phyloP scores from a whole-genome alignment of 2,329 filamentous ascomycete genomes.

The Salinomyces thailandicus region DNA sequence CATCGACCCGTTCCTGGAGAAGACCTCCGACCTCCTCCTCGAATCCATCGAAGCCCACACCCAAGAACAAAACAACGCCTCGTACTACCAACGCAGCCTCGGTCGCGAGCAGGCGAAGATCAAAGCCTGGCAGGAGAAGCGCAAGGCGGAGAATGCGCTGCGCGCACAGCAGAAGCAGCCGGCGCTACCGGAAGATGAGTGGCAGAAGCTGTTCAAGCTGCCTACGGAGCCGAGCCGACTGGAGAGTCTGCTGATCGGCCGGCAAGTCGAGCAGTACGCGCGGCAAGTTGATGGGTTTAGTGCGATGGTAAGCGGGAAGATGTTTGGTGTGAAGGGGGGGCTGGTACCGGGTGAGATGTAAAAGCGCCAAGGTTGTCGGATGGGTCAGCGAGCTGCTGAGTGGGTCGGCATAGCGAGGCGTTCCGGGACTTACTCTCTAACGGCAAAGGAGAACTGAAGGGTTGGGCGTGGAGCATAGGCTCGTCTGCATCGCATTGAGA shows the following conservation, averaged over 20 bases:
- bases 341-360: constrained; percentile 49
- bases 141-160: constrained; percentile 87
- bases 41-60: constrained; percentile 97
- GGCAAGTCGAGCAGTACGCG: constrained; percentile 96
- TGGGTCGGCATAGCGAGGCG: too few relatives aligned
- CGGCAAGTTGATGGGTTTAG: constrained; percentile 95
- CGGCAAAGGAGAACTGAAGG: too few relatives aligned
- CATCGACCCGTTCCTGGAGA: constrained; percentile 96
- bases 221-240: constrained; percentile 86
- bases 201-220: constrained; percentile 96
- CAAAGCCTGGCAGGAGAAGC: constrained; percentile 89
- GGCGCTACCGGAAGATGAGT: constrained; percentile 89
- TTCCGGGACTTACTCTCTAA: too few relatives aligned
- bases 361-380: too few relatives aligned
- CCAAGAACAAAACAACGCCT: constrained; percentile 98
- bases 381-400: too few relatives aligned
- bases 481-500: too few relatives aligned
- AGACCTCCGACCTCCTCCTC: constrained; percentile 90
- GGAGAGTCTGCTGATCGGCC: constrained; percentile 86
- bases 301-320: constrained; percentile 83
- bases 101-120: constrained; percentile 95
- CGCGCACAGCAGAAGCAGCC: constrained; percentile 78
- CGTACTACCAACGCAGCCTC: constrained; percentile 90
- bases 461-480: too few relatives aligned
- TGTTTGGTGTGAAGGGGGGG: constrained; percentile 84